phyloP scores from a whole-genome alignment of 495 filamentous ascomycete genomes.

The Xylaria palmicola region DNA sequence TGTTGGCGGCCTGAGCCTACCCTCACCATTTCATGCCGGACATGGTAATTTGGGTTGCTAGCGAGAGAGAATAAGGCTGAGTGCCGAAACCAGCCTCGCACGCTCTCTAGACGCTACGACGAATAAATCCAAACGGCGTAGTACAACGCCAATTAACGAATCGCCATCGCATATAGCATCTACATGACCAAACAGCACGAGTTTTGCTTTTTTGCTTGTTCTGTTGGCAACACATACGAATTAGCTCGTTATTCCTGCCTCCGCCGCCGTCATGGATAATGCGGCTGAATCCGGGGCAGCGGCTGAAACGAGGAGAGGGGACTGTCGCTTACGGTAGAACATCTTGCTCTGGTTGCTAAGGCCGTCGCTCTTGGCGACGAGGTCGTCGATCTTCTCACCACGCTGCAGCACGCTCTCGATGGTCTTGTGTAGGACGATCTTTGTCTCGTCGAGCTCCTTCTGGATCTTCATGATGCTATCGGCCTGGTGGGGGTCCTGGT shows the following conservation, averaged over 20 bases:
- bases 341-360: constrained; percentile 89
- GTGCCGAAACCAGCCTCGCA: constrained; percentile 16
- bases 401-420: constrained; percentile 86
- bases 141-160: constrained; percentile 1
- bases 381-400: constrained; percentile 85
- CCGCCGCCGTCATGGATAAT: not conserved
- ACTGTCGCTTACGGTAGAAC: constrained; percentile 73
- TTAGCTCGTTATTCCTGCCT: not conserved
- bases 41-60: constrained; percentile 6
- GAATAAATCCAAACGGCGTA: constrained; percentile 16
- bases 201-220: constrained; percentile 91
- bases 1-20: constrained; percentile 1
- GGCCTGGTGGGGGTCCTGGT: constrained; percentile 85
- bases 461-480: constrained; percentile 95
- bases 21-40: not conserved
- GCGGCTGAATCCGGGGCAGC: not conserved
- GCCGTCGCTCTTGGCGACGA: constrained; percentile 86
- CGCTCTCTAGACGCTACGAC: constrained; percentile 20
- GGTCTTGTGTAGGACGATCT: constrained; percentile 96
- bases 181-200: constrained; percentile 88
- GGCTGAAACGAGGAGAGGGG: not conserved
- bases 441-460: constrained; percentile 95
- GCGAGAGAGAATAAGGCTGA: constrained; percentile 21
- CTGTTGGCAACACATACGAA: constrained; percentile 10
- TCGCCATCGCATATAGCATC: constrained; percentile 6